Evolutionary conservation across 176 grass and related monocot genomes (phyloP).

Genomic region (Zea luxurians): DNA sequence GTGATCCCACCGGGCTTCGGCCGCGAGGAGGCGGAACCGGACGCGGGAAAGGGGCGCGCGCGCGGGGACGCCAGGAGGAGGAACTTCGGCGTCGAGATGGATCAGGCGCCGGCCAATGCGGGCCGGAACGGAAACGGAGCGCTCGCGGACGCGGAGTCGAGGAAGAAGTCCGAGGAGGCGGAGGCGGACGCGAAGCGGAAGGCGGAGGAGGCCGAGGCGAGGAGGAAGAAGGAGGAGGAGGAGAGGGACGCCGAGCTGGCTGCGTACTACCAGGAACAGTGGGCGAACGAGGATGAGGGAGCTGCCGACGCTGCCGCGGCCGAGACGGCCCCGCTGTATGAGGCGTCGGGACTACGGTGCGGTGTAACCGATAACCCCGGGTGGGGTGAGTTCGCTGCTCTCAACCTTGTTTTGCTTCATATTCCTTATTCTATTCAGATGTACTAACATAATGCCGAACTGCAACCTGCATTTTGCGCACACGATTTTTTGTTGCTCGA

Average conservation of each 20-base stretch:
- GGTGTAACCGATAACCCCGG: constrained; percentile 79
- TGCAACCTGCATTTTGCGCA: constrained; percentile 19
- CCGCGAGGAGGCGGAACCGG: constrained; percentile 8
- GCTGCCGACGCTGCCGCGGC: constrained; percentile 18
- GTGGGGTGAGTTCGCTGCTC: constrained; percentile 57
- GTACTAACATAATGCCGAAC: background rate
- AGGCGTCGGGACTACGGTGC: constrained; percentile 53
- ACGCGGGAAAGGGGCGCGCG: constrained; percentile 17
- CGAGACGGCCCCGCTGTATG: constrained; percentile 42
- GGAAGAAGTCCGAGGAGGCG: constrained; percentile 50
- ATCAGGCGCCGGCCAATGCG: constrained; percentile 28
- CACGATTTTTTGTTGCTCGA: background rate
- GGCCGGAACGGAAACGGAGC: constrained; percentile 37
- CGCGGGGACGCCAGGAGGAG: constrained; percentile 41
- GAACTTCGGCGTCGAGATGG: constrained; percentile 39
- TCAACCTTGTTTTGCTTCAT: background rate
- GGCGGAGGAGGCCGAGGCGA: constrained; percentile 49
- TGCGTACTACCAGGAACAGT: constrained; percentile 53
- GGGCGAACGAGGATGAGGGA: constrained; percentile 47
- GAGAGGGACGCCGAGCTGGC: constrained; percentile 58
- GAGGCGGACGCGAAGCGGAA: constrained; percentile 42
- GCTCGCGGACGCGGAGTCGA: constrained; percentile 39
- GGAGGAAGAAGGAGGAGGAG: constrained; percentile 51
- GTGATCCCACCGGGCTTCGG: constrained; percentile 36
- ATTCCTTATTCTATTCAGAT: background rate